Evolutionary conservation across 495 filamentous ascomycete species (phyloP).

Genomic region (Penicillium odoratum): DNA sequence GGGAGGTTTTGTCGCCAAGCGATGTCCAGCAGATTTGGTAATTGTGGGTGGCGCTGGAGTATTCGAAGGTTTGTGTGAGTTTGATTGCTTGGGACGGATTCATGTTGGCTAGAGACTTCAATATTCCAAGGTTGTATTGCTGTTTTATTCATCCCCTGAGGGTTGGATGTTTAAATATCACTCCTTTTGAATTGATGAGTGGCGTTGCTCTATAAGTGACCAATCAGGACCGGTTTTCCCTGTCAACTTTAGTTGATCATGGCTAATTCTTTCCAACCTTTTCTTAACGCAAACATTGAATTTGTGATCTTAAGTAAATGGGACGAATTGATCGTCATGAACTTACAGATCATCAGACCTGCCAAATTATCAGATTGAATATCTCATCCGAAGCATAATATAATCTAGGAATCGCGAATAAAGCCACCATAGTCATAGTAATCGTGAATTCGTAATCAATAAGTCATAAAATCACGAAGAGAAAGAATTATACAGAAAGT

Average conservation of each 20-base stretch:
- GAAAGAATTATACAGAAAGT: background rate
- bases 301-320: background rate
- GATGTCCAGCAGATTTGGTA: constrained; percentile 30
- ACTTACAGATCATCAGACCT: background rate
- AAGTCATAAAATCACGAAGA: background rate
- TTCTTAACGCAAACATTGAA: too few species aligned
- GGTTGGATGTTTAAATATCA: too few species aligned
- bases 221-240: background rate
- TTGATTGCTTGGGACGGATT: background rate
- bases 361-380: background rate
- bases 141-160: too few species aligned
- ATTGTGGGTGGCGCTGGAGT: constrained; percentile 19
- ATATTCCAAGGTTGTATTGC: background rate
- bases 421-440: background rate
- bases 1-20: constrained; percentile 18
- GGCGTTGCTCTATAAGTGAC: background rate
- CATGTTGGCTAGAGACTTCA: background rate
- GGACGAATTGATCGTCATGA: background rate
- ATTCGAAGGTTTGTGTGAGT: constrained; percentile 28
- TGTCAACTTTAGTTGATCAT: background rate
- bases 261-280: too few species aligned
- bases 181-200: background rate
- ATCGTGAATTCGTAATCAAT: background rate
- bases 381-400: background rate
- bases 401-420: background rate